Evolutionary conservation across 345 rosid species (phyloP).

Genomic region (Psidium friedrichsthalianum): DNA sequence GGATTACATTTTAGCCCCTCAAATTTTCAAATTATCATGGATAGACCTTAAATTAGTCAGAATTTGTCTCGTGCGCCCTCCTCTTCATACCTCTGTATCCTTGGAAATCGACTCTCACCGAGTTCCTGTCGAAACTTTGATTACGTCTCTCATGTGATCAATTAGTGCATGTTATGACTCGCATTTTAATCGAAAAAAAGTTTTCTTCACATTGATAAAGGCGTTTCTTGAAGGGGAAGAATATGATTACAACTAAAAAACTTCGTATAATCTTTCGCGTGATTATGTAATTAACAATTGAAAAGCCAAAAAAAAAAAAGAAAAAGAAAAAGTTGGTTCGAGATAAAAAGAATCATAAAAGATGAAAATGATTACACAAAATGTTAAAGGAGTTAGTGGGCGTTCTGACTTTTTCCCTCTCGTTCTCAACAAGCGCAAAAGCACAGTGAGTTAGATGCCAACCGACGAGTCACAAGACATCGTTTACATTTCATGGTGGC

Average conservation of each 20-base stretch:
- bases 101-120: neutral
- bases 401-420: neutral
- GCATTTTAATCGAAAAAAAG: neutral
- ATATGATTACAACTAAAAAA: no score
- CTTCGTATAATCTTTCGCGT: no score
- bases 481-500: neutral
- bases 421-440: neutral
- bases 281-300: neutral
- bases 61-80: neutral
- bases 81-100: fast-evolving
- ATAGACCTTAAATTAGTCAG: neutral
- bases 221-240: neutral
- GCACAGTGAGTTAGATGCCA: neutral
- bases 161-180: neutral
- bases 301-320: neutral
- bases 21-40: neutral
- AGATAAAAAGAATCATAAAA: neutral
- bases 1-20: neutral
- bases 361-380: neutral
- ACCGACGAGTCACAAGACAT: neutral
- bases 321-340: neutral
- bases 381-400: neutral
- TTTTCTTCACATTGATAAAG: neutral
- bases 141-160: neutral
- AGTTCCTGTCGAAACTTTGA: neutral